A percentile compares a stretch with the other conserved stretches of the same genome.
Conservation (phyloP, 768 basidiomycete genomes). For the Xerocomus potaroensis region DNA sequence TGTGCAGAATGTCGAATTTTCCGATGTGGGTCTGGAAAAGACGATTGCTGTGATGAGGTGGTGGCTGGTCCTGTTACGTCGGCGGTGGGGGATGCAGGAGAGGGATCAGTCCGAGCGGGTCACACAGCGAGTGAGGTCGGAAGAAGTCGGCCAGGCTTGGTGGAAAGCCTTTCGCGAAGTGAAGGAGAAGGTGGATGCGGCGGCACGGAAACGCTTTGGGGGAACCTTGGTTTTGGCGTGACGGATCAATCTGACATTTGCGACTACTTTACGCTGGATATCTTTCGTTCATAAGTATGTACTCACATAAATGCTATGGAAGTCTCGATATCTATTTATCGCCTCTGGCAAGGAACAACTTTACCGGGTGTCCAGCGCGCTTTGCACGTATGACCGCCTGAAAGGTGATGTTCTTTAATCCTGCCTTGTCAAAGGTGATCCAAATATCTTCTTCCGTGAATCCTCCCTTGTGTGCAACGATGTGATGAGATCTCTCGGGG, state of each 20-base stretch:
- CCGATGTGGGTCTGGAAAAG: conserved; percentile 66
- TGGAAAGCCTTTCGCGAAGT: conserved; percentile 75
- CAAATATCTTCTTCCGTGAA: conserved; percentile 48
- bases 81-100: conserved; percentile 61
- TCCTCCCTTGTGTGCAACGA: conserved; percentile 54
- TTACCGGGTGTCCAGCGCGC: conserved; percentile 31
- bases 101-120: conserved; percentile 30
- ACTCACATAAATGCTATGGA: too few species aligned
- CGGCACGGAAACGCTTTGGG: conserved; percentile 66
- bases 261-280: too few species aligned
- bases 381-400: conserved; percentile 30
- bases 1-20: conserved; percentile 59
- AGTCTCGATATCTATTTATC: conserved; percentile 26
- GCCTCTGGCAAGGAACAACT: conserved; percentile 58
- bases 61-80: conserved; percentile 72
- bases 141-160: conserved; percentile 64
- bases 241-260: conserved; percentile 7
- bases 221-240: conserved; percentile 61
- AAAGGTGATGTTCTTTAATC: conserved; percentile 44
- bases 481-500: conserved; percentile 33
- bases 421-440: conserved; percentile 48
- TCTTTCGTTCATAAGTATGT: too few species aligned
- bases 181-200: conserved; percentile 61
- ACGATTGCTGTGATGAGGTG: conserved; percentile 71
- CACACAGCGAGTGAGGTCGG: conserved; percentile 31